Evolutionary conservation across 345 rosid genomes (phyloP).

Genomic region (Eucalyptus urophylla): DNA sequence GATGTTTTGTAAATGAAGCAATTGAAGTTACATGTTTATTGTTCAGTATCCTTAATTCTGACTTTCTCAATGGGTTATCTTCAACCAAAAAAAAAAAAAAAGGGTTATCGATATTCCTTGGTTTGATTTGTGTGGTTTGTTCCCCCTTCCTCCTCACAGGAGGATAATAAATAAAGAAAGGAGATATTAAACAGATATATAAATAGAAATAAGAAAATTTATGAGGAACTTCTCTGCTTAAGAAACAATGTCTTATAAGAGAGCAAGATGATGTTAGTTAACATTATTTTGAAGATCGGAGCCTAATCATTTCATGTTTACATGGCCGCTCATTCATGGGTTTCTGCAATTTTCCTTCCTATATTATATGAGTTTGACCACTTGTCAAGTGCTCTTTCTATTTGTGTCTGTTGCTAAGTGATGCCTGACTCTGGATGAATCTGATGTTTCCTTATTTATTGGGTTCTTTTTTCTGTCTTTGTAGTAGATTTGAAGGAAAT

Average conservation of each 20-base stretch:
- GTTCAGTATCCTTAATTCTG: not conserved
- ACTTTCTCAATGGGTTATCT: not conserved
- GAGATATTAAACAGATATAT: not conserved
- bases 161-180: not conserved
- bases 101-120: not conserved
- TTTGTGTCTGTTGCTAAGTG: not conserved
- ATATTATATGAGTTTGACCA: not conserved
- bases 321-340: not conserved
- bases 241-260: not conserved
- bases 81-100: not conserved
- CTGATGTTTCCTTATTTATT: not conserved
- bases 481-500: not conserved
- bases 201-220: not conserved
- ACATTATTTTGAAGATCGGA: not conserved
- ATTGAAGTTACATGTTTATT: not conserved
- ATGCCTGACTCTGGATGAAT: not conserved
- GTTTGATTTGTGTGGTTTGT: not conserved
- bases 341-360: not conserved
- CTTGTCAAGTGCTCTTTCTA: not conserved
- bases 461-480: not conserved
- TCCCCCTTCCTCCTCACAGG: not conserved
- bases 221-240: not conserved
- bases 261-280: not conserved
- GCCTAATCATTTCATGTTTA: not conserved
- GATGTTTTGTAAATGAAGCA: not conserved